Evolutionary conservation across 2,329 filamentous ascomycete species (phyloP).

Genomic region (Camptophora hylomeconis): DNA sequence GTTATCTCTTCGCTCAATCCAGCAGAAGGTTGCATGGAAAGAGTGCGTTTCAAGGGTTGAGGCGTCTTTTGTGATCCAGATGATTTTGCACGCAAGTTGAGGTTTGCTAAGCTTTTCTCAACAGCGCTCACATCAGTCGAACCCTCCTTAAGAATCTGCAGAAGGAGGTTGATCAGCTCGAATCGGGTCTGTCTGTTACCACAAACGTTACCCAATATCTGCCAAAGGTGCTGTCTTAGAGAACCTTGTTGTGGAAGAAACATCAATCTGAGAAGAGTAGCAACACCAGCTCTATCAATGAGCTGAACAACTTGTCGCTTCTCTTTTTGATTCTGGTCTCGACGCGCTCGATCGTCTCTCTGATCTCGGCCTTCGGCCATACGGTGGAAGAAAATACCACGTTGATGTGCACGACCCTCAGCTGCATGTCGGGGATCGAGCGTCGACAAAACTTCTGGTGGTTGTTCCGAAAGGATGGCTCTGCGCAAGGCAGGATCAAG

Average conservation of each 20-base stretch:
- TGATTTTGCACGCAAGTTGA: constrained; percentile 83
- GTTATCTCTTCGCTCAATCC: constrained; percentile 72
- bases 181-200: constrained; percentile 93
- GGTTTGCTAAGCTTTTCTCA: constrained; percentile 85
- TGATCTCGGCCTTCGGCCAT: constrained; percentile 26
- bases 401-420: constrained; percentile 63
- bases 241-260: constrained; percentile 88
- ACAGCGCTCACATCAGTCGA: constrained; percentile 87
- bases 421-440: constrained; percentile 76
- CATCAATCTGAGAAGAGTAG: constrained; percentile 95
- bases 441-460: constrained; percentile 71
- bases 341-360: constrained; percentile 18
- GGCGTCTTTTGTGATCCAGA: constrained; percentile 68
- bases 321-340: constrained; percentile 26
- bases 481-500: constrained; percentile 74
- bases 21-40: constrained; percentile 44
- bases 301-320: constrained; percentile 73
- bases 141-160: constrained; percentile 90
- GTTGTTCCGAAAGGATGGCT: constrained; percentile 81
- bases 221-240: constrained; percentile 69
- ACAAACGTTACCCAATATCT: constrained; percentile 80
- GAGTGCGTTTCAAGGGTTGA: constrained; percentile 61
- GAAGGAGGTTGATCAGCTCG: constrained; percentile 81
- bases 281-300: constrained; percentile 89
- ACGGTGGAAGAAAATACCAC: constrained; percentile 41